Percentiles rank a stretch among this genome's conserved stretches.
phyloP scores from a whole-genome alignment of 306 rosid genomes.

The apple (Malus domestica) region ASM211411v1 NC_041794.1:27773501-27774000 shows the following conservation, averaged over 20 bases:
- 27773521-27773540: neutral
- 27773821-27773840: constrained; percentile 62
- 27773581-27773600: constrained; percentile 69
- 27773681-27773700: constrained; percentile 37
- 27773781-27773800: constrained; percentile 73
- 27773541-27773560: constrained; percentile 55
- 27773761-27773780: constrained; percentile 68
- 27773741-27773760: constrained; percentile 66
- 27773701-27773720: constrained; percentile 55
- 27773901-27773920: constrained; percentile 8
- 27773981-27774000: neutral
- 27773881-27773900: constrained; percentile 25
- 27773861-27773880: constrained; percentile 60
- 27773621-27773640: constrained; percentile 40
- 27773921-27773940: neutral
- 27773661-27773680: constrained; percentile 32
- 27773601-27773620: constrained; percentile 59
- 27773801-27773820: constrained; percentile 59
- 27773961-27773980: neutral
- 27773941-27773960: neutral
- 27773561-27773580: constrained; percentile 66
- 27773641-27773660: constrained; percentile 48
- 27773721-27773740: constrained; percentile 45
- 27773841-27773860: constrained; percentile 71
- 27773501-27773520: neutral